Base-by-base conservation (phyloP, 495 filamentous ascomycete species). In the Cenococcum geophilum region DNA sequence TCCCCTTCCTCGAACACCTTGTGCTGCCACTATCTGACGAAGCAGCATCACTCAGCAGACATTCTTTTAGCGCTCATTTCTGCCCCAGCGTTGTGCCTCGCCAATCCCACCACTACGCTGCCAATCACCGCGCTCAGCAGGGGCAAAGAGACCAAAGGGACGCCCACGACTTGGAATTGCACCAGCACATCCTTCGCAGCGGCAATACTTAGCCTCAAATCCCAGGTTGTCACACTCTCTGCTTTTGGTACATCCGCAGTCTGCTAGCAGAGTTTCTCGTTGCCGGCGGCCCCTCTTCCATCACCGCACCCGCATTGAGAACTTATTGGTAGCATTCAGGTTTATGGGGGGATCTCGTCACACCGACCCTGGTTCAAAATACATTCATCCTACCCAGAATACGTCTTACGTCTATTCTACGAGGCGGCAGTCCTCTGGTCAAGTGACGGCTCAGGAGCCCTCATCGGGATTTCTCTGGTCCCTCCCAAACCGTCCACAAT, bases 261-360 rank as follows among this genome's bases (percentile, higher is more conserved):
- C 36, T 27, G 37, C 40, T 21, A 18, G 35, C 14, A 45, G 21
- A 18, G 49, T 32, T 16, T 47, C 40, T 45, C 55, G 14, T n/a
- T 23, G 11, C 23, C 37, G 37, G 40, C 23, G 27, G 55, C 59
- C 64, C 60, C 64, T 60, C 60, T 36, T 58, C 52, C 18, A 55
- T 12, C 11, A 14, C 32, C 23, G 49, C 59, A 52, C 55, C 43
- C 25, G 49, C 49, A 25, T 23, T 57, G 40, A 50, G 43, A 23
- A 57, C 57, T 43, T 63, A 57, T 55, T 52, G 45, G 23, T 18
- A 22, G 34, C 22, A 56, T 25, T 36, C 32, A 55, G 48, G 52
- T 68, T 64, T 64, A 68, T 68, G 65, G 58, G 61, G 57, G 61
- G 60, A 40, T 61, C 48, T 32, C 47, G 53, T 43, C 45, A 32